Base-by-base conservation (phyloP, 1,284 basidiomycete species). In the Pyrrhoderma noxium region DNA sequence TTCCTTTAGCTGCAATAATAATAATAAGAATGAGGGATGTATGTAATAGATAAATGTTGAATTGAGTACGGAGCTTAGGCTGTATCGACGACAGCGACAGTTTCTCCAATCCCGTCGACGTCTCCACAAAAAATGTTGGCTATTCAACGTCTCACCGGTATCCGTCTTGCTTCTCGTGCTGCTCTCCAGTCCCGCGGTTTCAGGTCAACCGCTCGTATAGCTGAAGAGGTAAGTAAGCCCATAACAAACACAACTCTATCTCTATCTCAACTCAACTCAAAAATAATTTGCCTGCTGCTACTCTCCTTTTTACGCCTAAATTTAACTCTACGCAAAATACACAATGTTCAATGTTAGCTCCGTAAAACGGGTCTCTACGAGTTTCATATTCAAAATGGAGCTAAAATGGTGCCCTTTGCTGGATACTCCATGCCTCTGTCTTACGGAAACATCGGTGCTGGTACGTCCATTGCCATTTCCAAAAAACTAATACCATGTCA, bases 391-490 rank as follows among this genome's bases (percentile, higher is more conserved):
- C 64, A 79, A 58, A 76, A 93, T 64, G 85, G 80, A 36, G 96
- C 85, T 14, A 96, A 96, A 70, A 94, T 99, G 89, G 93, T 98
- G 1, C 87, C 91, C 0, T 99, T 98, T 65, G 94, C 92, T 1
- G 95, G 95, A 3, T 98, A 84, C 67, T 80, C 82, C 11, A 99
- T 99, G 95, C 95, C 95, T 0, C 74, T 99, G 48, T 72, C 79
- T 3, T 99, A 97, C 63, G 86, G 82, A 14, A 76, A 77, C 49
- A 79, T 90, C 46, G 90, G 91, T 1, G 89, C 93, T 73, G 80
- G 92, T 88, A 27, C 47, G 64, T 60, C 51, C 49, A 9, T 8
- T 38, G 25, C 11, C 7, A 31, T 5, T 5, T 5, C 11, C 27
- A 31, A 31, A 31, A 31, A 31, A 31, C 27, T n/a, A n/a, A n/a